These are phyloP conservation scores for Pontederia crassipes DNA, from an alignment of 176 grass and related monocot genomes.

Conservation along the genomic window DNA sequence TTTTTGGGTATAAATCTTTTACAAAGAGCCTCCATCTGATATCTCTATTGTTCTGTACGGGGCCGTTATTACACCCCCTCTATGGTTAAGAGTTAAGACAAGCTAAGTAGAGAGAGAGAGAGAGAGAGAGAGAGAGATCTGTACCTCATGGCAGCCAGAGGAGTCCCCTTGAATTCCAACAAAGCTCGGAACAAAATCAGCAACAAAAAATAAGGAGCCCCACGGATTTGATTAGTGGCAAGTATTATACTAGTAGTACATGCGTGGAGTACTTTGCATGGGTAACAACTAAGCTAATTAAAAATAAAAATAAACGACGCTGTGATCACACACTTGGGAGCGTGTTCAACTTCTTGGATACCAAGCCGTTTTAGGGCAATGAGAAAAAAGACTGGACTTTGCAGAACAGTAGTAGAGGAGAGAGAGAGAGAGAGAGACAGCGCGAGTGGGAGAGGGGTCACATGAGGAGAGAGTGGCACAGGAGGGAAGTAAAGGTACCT, in stretches of 20 bases:
- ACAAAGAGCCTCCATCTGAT: too few relatives aligned
- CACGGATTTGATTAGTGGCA: background rate
- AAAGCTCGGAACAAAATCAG: conserved; percentile 1
- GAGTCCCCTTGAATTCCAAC: conserved; percentile 4
- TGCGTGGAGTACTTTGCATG: background rate
- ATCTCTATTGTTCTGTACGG: too few relatives aligned
- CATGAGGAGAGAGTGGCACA: conserved; percentile 11
- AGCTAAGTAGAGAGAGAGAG: background rate
- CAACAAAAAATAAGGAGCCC: conserved; percentile 5
- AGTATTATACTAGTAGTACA: background rate
- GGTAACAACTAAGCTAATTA: too few relatives aligned
- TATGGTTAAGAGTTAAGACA: background rate
- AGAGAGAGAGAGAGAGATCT: background rate
- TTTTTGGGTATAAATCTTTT: too few relatives aligned
- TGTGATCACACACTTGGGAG: too few relatives aligned
- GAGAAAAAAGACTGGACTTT: background rate
- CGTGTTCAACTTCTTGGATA: too few relatives aligned
- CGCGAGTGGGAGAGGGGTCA: conserved; percentile 1
- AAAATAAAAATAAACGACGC: too few relatives aligned
- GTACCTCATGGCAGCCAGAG: background rate
- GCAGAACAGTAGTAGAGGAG: background rate
- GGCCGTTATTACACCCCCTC: background rate
- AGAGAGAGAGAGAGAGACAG: background rate
- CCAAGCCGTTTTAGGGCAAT: background rate
- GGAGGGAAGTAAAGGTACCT: conserved; percentile 4